phyloP scores from a whole-genome alignment of 768 basidiomycete genomes.

The Psilocybe subaeruginosa region DNA sequence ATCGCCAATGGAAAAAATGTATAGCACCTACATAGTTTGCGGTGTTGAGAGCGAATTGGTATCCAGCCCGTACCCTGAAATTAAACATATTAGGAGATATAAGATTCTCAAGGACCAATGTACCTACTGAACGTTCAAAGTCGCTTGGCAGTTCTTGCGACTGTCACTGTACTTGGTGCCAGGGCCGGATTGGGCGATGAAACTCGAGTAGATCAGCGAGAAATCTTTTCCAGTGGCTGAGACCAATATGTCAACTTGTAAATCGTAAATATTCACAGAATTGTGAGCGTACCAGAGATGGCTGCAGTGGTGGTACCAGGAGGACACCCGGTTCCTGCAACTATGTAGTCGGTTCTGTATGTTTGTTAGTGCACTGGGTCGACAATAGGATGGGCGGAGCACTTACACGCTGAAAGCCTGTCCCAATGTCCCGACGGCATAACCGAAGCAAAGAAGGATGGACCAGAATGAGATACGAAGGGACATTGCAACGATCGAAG shows the following conservation, averaged over 20 bases:
- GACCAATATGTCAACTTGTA: neutral
- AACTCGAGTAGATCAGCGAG: neutral
- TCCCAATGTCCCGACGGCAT: neutral
- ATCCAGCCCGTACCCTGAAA: neutral
- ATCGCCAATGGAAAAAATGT: too few species aligned
- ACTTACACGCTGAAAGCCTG: neutral
- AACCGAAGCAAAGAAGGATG: neutral
- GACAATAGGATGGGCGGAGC: neutral
- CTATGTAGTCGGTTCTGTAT: neutral
- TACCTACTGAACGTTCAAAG: neutral
- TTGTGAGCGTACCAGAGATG: neutral
- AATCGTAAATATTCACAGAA: neutral
- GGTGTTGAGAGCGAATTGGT: neutral
- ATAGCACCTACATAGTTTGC: neutral
- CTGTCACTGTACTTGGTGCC: neutral
- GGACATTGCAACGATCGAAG: neutral
- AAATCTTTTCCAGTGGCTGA: neutral
- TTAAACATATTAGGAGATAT: too few species aligned
- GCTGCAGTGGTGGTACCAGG: neutral
- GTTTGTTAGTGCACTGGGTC: neutral
- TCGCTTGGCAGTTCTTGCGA: neutral
- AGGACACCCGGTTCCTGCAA: neutral
- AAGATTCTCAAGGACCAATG: neutral
- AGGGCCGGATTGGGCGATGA: neutral
- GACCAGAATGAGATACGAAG: neutral